Evolutionary conservation across 345 rosid species (phyloP), one percentile per base, ranked within the genome.

Genomic region (Cardiospermum halicacabum): DNA sequence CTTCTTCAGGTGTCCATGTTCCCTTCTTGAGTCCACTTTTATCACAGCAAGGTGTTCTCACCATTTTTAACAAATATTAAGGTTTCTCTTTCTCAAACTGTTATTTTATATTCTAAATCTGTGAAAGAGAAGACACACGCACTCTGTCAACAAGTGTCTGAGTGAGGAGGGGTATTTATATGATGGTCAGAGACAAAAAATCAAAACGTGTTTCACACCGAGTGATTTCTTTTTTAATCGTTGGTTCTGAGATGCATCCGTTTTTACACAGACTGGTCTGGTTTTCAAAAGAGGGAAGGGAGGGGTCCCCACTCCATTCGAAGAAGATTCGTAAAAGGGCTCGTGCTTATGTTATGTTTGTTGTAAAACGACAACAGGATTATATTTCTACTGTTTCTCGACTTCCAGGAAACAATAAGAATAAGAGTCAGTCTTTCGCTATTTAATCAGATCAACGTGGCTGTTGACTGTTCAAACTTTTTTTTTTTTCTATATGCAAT

Each of bases 1-100:
- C 88, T 69, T 85, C 91, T 71, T 85, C 91, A 0, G 79, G 80
- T 39, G 84, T 81, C 90, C 90, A 82, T 0, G 83, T 81, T 2
- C 90, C 90, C 56, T 85, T 85, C 75, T 72, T 78, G 28, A 71
- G 32, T 25, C 85, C 87, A 58, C 11, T 66, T 37, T 73, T 67
- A 51, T 82, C 88, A 47, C 62, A 65, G 55, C 71, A 69, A 12
- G 84, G 83, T 60, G 85, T 82, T 62, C 91, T 79, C 58, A 63
- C 85, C 90, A 85, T 82, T 16, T 47, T 45, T 45, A 0, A 12
- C 5, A 12, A 3, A 3, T 42, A 3, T 42, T 42, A n/a, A n/a
- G n/a, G n/a, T 42, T 74, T 27, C 27, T 26, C 21, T 24, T 13
- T n/a, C n/a, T n/a, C n/a, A n/a, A n/a, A n/a, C n/a, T n/a, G n/a